Evolutionary conservation across 2,329 filamentous ascomycete species (phyloP).

Genomic region (Botryotinia narcissicola): DNA sequence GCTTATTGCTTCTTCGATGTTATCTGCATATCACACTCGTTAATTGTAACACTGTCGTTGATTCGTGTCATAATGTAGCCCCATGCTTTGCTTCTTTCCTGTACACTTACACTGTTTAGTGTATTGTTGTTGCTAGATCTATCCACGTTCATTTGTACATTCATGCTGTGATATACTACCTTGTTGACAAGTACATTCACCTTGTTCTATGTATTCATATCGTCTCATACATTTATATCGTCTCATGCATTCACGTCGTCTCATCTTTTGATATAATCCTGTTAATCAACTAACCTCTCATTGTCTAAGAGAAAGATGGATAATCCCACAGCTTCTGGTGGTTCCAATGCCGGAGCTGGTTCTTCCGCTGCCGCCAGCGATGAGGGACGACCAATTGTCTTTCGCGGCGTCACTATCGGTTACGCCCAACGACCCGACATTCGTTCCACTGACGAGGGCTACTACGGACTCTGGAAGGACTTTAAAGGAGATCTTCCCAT

Average conservation of each 20-base stretch:
- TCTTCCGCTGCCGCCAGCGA: not conserved
- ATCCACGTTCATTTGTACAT: not conserved
- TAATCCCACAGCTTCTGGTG: not conserved
- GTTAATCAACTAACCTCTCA: not conserved
- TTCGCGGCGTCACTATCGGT: not conserved
- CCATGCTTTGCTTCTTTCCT: not conserved
- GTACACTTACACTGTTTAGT: not conserved
- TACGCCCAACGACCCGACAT: not conserved
- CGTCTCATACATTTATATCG: not conserved
- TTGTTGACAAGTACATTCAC: not conserved
- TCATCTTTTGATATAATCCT: not conserved
- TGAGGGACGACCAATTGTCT: not conserved
- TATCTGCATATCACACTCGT: not conserved
- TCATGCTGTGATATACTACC: not conserved
- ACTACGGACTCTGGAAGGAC: accelerated
- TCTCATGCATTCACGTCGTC: not conserved
- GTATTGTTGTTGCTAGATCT: not conserved
- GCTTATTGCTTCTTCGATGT: not conserved
- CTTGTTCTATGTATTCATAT: not conserved
- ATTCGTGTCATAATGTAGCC: not conserved
- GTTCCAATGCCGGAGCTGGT: not conserved
- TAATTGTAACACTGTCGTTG: not conserved
- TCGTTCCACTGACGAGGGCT: not conserved
- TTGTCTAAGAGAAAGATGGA: not conserved
- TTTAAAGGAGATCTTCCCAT: accelerated